Percentiles rank a stretch among this genome's conserved stretches.
phyloP scores from a whole-genome alignment of 148 eudicot species.

The Spergularia marina region DNA sequence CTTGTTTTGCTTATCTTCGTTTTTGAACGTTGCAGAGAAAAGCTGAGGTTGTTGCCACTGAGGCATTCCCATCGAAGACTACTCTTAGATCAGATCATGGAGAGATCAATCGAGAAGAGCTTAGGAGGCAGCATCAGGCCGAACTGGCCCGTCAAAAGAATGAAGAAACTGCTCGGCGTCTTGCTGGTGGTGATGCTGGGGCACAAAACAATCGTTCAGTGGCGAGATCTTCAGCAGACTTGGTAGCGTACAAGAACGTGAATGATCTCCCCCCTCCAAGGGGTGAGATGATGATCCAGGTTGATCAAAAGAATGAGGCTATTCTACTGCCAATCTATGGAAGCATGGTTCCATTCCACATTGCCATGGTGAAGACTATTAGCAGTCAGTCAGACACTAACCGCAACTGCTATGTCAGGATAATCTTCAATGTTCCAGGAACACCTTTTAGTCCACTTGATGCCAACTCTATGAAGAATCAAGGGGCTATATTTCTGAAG shows the following conservation, averaged over 20 bases:
- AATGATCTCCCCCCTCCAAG: slow-evolving; percentile 80
- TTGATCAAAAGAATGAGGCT: slow-evolving; percentile 84
- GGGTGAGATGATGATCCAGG: slow-evolving; percentile 88
- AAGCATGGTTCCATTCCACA: slow-evolving; percentile 83
- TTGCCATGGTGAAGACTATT: slow-evolving; percentile 81
- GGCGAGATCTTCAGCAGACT: slow-evolving; percentile 50
- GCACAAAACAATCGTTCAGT: slow-evolving; percentile 48
- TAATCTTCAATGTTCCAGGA: slow-evolving; percentile 81
- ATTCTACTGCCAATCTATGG: slow-evolving; percentile 84
- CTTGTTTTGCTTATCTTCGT: not conserved
- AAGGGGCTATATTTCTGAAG: slow-evolving; percentile 67
- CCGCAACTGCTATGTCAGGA: slow-evolving; percentile 71
- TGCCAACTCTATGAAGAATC: slow-evolving; percentile 61
- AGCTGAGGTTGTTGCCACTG: slow-evolving; percentile 33
- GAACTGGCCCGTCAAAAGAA: slow-evolving; percentile 95
- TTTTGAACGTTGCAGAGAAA: slow-evolving; percentile 31
- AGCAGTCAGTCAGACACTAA: slow-evolving; percentile 89
- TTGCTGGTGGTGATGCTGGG: slow-evolving; percentile 69
- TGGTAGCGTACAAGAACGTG: slow-evolving; percentile 80
- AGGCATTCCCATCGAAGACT: slow-evolving; percentile 53
- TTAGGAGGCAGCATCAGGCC: slow-evolving; percentile 82
- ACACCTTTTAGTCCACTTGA: slow-evolving; percentile 73
- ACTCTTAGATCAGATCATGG: slow-evolving; percentile 84
- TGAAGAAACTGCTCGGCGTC: slow-evolving; percentile 91
- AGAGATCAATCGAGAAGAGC: slow-evolving; percentile 81